Base-by-base conservation (phyloP, 2,329 filamentous ascomycete species). In the Berkeleyomyces rouxiae region DNA sequence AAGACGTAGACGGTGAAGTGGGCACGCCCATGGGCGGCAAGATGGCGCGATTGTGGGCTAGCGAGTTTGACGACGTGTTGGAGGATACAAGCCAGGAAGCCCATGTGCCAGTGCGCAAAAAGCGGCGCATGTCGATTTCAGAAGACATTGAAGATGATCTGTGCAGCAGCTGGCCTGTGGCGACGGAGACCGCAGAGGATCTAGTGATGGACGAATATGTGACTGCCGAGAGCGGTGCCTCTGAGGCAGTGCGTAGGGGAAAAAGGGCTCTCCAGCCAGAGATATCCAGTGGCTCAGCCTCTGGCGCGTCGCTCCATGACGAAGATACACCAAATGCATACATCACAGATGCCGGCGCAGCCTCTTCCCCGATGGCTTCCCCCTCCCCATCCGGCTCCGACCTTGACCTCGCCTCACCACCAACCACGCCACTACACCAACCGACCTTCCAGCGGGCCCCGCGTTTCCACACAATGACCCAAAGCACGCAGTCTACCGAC, bases 401-500 rank as follows among this genome's bases (percentile, higher is more conserved):
- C 23, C 23, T 23, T 23, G 23, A 23, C 23, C 23, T 23, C 23
- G 23, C 23, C 23, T 16, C 51, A 46, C 33, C 33, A 55, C 13
- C 13, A 59, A 57, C 62, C 51, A 65, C 64, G 23, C 59, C 64
- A 11, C 65, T 66, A 23, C 69, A 70, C 11, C 73, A 76, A 58
- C 75, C 75, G 2, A 71, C 71, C 0, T 76, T 76, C 61, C 72
- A 67, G 2, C 66, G 70, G 0, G 70, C 74, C 2, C 75, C 75
- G 7, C 74, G 74, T 31, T 76, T 76, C 68, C 75, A 74, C 59
- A 67, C 69, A 2, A 59, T 64, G 1, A 47, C 68, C 1, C 67
- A 61, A 16, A 36, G 42, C 23, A 11, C 49, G 4, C 59, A 67
- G 11, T 40, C 63, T 1, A 66, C 68, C 37, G 4, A n/a, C 53